Percentiles rank a stretch among this genome's conserved stretches.
Evolutionary conservation across 1,284 basidiomycete species (phyloP).

Genomic region (Pseudomicrostroma phylloplanum): DNA sequence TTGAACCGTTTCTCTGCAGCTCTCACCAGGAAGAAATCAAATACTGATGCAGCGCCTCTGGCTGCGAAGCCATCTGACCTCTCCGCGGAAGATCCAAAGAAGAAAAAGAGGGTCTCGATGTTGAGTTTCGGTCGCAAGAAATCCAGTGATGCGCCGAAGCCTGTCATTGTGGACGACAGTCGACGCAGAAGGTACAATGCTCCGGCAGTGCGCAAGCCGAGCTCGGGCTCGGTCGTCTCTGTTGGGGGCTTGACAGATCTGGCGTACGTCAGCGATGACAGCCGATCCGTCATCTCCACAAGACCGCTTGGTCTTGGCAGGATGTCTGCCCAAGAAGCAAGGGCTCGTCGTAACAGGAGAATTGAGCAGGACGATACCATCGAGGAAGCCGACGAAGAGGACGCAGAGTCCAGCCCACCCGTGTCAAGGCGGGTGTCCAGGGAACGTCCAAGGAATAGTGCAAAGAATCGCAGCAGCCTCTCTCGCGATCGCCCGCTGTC

Average conservation of each 20-base stretch:
- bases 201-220: not conserved
- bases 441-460: no score
- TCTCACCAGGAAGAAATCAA: no score
- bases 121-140: no score
- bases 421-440: no score
- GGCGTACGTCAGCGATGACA: not conserved
- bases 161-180: not conserved
- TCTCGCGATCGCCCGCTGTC: no score
- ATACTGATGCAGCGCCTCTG: no score
- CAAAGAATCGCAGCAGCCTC: no score
- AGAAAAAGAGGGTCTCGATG: no score
- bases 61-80: no score
- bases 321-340: not conserved
- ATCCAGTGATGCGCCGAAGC: not conserved
- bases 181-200: not conserved
- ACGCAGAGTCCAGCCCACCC: no score
- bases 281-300: not conserved
- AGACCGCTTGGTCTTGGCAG: conserved; percentile 2
- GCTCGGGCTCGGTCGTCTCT: not conserved
- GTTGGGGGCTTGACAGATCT: not conserved
- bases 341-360: not conserved
- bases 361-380: conserved; percentile 2
- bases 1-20: no score
- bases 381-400: conserved; percentile 2
- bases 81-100: no score